Base-by-base conservation (phyloP, 1,139 yeast species). In the Hyphopichia wangnamkhiaoensis region DNA sequence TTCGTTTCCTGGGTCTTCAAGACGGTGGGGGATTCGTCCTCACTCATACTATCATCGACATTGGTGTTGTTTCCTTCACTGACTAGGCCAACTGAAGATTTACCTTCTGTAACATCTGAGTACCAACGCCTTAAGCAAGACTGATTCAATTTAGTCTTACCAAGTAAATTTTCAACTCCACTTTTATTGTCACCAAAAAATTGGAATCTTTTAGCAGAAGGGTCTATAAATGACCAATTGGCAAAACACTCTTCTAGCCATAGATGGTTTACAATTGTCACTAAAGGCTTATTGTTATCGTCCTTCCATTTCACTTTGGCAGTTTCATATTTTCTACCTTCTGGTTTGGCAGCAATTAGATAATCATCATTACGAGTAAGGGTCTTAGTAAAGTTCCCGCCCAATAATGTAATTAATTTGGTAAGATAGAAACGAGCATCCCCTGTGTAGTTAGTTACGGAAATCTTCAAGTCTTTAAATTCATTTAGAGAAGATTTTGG, bases 211-310 rank as follows among this genome's bases (percentile, higher is more conserved):
- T 74, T 66, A 13, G 58, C 53, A 1, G 68, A 53, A 16, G 62
- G 68, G 33, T 80, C 76, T 49, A 78, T 68, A 5, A 71, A 50
- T 33, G 61, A 59, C 91, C 94, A 84, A 33, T 71, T 61, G 0
- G 82, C 70, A 54, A 72, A 85, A 38, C 86, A 76, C 42, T 87
- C 94, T 55, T 93, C 98, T n/a, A 93, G 63, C 98, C 98, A 93
- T 15, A 83, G 54, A 58, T 88, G 96, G 53, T 85, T 90, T 0
- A 88, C 84, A 1, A 85, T 59, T 26, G 64, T 65, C 20, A 83
- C 74, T 7, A 66, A 64, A 2, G 74, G 64, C 4, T 53, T 39
- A 0, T 61, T 63, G 31, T 55, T 38, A 10, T 43, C 47, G 37
- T 53, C 56, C 6, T 57, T 54, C 65, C 81, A 76, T 82, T 90